Conservation (phyloP, 208 protist species). For the Trypanosoma melophagium region DNA sequence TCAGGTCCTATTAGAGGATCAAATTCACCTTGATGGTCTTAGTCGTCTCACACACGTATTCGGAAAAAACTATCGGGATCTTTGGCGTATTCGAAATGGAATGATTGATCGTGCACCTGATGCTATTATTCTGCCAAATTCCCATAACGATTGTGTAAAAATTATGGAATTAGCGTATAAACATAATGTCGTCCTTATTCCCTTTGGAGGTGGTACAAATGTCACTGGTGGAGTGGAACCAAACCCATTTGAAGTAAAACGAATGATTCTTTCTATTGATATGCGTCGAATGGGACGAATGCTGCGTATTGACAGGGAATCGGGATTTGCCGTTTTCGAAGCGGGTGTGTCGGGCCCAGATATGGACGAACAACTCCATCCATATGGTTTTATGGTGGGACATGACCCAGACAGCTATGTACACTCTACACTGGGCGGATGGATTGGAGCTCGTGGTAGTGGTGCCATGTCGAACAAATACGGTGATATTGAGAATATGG, state of each 20-base stretch:
- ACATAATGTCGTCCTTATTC: constrained; percentile 92
- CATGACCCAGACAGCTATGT: constrained; percentile 94
- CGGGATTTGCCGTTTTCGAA: constrained; percentile 87
- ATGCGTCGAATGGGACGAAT: constrained; percentile 93
- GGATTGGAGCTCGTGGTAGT: constrained; percentile 93
- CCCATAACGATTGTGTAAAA: constrained; percentile 82
- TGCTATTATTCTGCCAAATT: constrained; percentile 86
- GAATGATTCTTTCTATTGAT: constrained; percentile 92
- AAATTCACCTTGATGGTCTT: constrained; percentile 72
- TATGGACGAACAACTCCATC: constrained; percentile 82
- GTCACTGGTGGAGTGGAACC: constrained; percentile 91
- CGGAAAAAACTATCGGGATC: constrained; percentile 93
- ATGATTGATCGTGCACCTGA: constrained; percentile 89
- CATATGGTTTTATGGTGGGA: constrained; percentile 90
- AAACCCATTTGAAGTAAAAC: constrained; percentile 77
- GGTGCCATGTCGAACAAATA: constrained; percentile 96
- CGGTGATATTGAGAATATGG: constrained; percentile 93
- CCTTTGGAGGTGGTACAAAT: constrained; percentile 94
- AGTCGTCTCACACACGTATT: constrained; percentile 84
- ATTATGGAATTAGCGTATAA: constrained; percentile 83
- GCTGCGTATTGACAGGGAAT: constrained; percentile 84
- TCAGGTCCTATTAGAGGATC: constrained; percentile 42
- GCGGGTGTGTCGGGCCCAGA: constrained; percentile 88
- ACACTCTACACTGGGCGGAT: constrained; percentile 93
- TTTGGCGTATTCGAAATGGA: constrained; percentile 89